Conservation (phyloP, 805 yeast species). For the Debaryomyces castellii region DNA sequence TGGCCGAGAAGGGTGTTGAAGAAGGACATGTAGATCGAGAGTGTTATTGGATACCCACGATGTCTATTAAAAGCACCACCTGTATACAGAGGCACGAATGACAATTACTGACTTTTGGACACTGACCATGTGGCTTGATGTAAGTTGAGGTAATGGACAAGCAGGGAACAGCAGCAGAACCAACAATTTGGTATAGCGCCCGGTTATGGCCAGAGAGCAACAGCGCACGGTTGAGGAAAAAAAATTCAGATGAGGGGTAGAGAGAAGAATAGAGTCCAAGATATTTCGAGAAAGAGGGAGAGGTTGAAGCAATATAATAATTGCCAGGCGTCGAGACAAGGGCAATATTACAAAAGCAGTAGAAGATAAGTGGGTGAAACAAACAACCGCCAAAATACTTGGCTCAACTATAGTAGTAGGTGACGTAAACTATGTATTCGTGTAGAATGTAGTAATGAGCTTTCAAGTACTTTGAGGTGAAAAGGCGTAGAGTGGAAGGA, state of each 20-base stretch:
- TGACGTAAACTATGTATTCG: too few species aligned
- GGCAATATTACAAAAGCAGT: not conserved
- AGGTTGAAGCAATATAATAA: too few species aligned
- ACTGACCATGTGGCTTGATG: not conserved
- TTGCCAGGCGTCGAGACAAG: not conserved
- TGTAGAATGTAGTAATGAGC: not conserved
- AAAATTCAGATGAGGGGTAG: not conserved
- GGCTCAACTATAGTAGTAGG: not conserved
- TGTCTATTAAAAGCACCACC: not conserved
- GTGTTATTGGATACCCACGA: not conserved
- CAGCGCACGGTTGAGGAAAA: not conserved
- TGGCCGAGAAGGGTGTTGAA: not conserved
- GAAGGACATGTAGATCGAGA: not conserved
- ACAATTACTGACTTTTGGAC: not conserved
- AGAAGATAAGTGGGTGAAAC: not conserved
- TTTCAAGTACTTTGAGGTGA: too few species aligned
- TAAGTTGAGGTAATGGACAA: not conserved
- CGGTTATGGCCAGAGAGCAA: not conserved
- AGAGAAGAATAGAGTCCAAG: not conserved
- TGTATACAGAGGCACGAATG: not conserved
- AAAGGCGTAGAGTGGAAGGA: not conserved
- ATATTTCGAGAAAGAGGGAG: not conserved
- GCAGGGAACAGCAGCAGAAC: not conserved
- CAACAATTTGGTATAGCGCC: not conserved
- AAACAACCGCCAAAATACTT: not conserved